A percentile compares a stretch with the other conserved stretches of the same genome.
Conservation (phyloP, 441 rosid genomes). For the Brassica hybrid region DNA sequence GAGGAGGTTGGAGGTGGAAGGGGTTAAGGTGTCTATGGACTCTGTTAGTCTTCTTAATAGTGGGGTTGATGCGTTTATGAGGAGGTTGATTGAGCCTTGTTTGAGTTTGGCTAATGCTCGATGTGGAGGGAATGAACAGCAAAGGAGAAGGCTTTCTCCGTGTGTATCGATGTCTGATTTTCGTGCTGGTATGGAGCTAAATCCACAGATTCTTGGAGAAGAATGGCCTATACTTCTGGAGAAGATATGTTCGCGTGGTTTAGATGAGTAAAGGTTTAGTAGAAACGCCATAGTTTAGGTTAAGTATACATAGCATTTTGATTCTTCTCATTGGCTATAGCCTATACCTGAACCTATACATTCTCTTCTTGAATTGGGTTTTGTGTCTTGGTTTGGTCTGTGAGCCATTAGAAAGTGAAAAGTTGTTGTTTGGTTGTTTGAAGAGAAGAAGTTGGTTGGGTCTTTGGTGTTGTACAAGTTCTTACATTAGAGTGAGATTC, state of each 20-base stretch:
- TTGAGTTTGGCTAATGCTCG: not conserved
- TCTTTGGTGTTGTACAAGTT: conserved; percentile 37
- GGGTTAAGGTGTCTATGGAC: not conserved
- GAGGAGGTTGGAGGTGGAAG: not conserved
- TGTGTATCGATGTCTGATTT: not conserved
- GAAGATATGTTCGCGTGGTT: not conserved
- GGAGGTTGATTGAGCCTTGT: not conserved
- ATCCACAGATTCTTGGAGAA: not conserved
- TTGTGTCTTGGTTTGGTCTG: not conserved
- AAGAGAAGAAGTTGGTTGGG: not conserved
- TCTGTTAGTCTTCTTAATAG: not conserved
- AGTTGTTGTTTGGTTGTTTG: conserved; percentile 3
- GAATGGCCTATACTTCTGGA: not conserved
- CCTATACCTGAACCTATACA: not conserved
- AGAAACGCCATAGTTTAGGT: not conserved
- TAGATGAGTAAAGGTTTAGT: not conserved
- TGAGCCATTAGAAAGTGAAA: not conserved
- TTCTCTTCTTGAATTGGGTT: not conserved
- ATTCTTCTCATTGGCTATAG: not conserved
- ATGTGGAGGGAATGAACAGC: not conserved
- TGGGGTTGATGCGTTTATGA: not conserved
- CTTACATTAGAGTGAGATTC: conserved; percentile 6
- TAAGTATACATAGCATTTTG: not conserved
- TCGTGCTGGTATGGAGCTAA: not conserved
- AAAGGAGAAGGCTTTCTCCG: not conserved